Base-by-base conservation (phyloP, 192 early-diverging fungal genomes). In the Podila epigama region DNA sequence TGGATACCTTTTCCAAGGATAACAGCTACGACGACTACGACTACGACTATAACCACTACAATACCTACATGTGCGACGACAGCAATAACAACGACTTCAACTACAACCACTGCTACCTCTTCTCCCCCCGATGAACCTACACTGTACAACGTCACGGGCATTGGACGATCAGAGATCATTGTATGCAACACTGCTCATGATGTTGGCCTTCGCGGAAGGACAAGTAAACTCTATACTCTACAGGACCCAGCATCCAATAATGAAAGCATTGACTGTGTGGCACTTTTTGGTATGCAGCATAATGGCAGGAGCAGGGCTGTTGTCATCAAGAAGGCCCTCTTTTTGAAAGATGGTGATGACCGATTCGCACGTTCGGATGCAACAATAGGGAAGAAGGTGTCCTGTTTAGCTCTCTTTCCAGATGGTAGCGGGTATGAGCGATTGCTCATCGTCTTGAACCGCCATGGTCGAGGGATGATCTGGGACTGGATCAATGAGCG, bases 401-500 rank as follows among this genome's bases (percentile, higher is more conserved):
- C 66, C 56, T 77, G 73, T 22, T 63, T 77, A 56, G 54, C 73
- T 2, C 8, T 68, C 16, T 77, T 77, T 48, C 73, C 73, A 0
- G 51, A 51, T 27, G 29, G 64, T 9, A 68, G 66, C 33, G 50
- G 51, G 2, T 77, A 54, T 32, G 73, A 77, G 40, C 31, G 66
- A 0, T 39, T 68, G 29, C 36, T 68, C 13, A 66, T 68, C 11
- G 12, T 77, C 10, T 77, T 77, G 25, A 77, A 77, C 31, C 34
- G 57, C 4, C 41, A 64, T 7, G 73, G 73, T 0, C 54, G 73
- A 2, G 73, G 73, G 0, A 59, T 77, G 42, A 64, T 77, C 6
- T 77, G 73, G 73, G 73, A 77, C 41, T 77, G 65, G 65, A 61
- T 77, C 1, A 63, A 64, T 9, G 73, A 77, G 37, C 25, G 13